Percentiles rank a stretch among this genome's conserved stretches.
These are phyloP conservation scores for Coemansia sp. DNA, from an alignment of 192 early-diverging fungal genomes.

Conservation along the genomic window DNA sequence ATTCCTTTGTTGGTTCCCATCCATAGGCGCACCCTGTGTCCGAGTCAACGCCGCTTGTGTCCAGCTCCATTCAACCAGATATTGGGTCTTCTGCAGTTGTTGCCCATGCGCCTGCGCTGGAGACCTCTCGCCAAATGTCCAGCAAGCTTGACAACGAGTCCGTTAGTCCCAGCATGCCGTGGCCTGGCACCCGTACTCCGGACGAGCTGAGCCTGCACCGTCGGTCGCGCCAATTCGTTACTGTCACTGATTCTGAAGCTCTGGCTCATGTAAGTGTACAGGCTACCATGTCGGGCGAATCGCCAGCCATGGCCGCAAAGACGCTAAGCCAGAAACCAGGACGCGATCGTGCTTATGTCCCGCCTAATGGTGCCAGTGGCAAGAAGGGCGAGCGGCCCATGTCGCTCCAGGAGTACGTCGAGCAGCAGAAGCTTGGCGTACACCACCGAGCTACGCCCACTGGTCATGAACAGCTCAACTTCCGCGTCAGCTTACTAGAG, in stretches of 20 bases:
- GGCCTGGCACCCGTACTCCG: neutral
- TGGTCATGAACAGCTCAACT: slow-evolving; percentile 49
- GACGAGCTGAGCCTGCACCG: slow-evolving; percentile 16
- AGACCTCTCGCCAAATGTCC: slow-evolving; percentile 12
- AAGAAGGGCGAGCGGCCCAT: slow-evolving; percentile 4
- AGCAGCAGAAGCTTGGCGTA: slow-evolving; percentile 29
- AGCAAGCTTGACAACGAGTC: neutral
- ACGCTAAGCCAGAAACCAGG: neutral
- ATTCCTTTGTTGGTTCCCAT: too few species aligned
- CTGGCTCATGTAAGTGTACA: slow-evolving; percentile 37
- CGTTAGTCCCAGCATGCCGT: slow-evolving; percentile 2
- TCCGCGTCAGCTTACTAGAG: slow-evolving; percentile 52
- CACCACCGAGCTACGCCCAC: slow-evolving; percentile 9
- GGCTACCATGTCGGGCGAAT: slow-evolving; percentile 27
- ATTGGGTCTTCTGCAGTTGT: neutral
- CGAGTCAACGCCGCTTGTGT: neutral
- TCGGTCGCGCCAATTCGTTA: slow-evolving; percentile 6
- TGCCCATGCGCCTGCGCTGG: neutral
- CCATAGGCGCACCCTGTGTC: neutral
- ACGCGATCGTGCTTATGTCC: neutral
- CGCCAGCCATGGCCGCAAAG: slow-evolving; percentile 19
- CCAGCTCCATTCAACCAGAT: neutral
- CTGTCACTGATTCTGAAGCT: slow-evolving; percentile 29
- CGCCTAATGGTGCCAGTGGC: neutral
- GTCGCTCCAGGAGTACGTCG: slow-evolving; percentile 47